Evolutionary conservation across 2,329 filamentous ascomycete genomes (phyloP).

Genomic region (Penicillium nordicum): DNA sequence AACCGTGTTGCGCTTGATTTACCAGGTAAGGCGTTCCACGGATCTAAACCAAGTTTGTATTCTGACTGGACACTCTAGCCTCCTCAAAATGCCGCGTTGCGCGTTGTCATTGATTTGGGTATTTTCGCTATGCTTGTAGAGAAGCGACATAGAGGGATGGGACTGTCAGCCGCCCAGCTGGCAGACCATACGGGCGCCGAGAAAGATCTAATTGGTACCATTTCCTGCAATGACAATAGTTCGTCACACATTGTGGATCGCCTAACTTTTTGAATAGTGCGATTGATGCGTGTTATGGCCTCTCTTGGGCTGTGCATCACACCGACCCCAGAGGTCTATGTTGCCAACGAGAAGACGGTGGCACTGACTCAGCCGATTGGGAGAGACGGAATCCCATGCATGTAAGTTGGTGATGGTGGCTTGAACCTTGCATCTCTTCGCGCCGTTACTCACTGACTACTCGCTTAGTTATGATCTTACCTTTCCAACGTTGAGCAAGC

Average conservation of each 20-base stretch:
- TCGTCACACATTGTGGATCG: background rate
- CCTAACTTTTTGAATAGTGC: slow-evolving; percentile 18
- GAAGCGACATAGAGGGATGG: slow-evolving; percentile 12
- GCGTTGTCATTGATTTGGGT: slow-evolving; percentile 30
- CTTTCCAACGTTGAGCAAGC: slow-evolving; percentile 29
- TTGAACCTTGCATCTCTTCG: background rate
- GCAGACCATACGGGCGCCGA: slow-evolving; percentile 29
- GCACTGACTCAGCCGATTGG: slow-evolving; percentile 29
- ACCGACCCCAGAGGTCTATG: slow-evolving; percentile 21
- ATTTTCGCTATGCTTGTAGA: slow-evolving; percentile 29
- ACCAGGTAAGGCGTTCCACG: slow-evolving; percentile 27
- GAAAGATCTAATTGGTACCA: slow-evolving; percentile 29
- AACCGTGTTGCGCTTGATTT: slow-evolving; percentile 32
- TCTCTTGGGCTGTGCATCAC: slow-evolving; percentile 28
- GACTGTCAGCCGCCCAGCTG: slow-evolving; percentile 28
- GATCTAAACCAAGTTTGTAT: background rate
- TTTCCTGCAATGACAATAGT: background rate
- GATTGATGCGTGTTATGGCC: slow-evolving; percentile 31
- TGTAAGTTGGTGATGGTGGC: slow-evolving; percentile 18
- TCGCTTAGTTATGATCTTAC: slow-evolving; percentile 26
- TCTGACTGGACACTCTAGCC: slow-evolving; percentile 22
- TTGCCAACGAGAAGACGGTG: slow-evolving; percentile 26
- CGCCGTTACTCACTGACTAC: background rate
- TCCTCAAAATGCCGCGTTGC: slow-evolving; percentile 33
- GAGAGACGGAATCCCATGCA: slow-evolving; percentile 29